Percentiles rank a stretch among this genome's conserved stretches.
phyloP scores from a whole-genome alignment of 2,329 filamentous ascomycete genomes.

The Penicillium polonicum region DNA sequence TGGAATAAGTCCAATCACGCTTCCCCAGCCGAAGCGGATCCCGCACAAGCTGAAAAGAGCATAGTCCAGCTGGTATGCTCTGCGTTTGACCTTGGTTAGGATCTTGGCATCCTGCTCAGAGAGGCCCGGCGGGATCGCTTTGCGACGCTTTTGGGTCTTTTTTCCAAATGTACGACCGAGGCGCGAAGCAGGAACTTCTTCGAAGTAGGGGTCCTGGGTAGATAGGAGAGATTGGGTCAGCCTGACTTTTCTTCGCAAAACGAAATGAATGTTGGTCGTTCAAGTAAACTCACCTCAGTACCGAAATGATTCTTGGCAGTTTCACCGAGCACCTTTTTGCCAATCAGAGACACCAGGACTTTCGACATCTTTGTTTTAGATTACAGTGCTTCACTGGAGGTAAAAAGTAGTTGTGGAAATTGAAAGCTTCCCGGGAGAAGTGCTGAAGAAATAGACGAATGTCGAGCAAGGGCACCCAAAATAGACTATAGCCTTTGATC shows the following conservation, averaged over 20 bases:
- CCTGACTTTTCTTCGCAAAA: neutral
- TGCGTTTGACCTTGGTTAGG: conserved; percentile 79
- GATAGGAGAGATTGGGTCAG: conserved; percentile 7
- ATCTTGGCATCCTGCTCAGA: conserved; percentile 78
- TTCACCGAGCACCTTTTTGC: conserved; percentile 38
- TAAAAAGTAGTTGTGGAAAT: neutral
- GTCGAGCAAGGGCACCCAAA: conserved; percentile 7
- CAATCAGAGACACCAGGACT: conserved; percentile 28
- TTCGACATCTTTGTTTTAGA: conserved; percentile 27
- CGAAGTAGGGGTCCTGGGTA: conserved; percentile 82
- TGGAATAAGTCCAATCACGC: conserved; percentile 80
- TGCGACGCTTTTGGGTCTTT: conserved; percentile 80
- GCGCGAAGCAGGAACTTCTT: conserved; percentile 72
- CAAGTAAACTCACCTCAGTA: conserved; percentile 36
- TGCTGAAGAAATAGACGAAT: conserved; percentile 5
- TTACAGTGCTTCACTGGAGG: neutral
- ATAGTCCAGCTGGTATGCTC: conserved; percentile 84
- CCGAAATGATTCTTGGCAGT: conserved; percentile 44
- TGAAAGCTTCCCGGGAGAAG: neutral
- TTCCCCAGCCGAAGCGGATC: conserved; percentile 84
- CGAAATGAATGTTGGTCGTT: neutral
- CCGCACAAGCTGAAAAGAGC: conserved; percentile 78
- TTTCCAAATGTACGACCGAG: conserved; percentile 63
- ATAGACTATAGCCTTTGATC: conserved; percentile 16
- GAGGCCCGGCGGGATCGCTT: conserved; percentile 78